Percentiles rank a stretch among this genome's conserved stretches.
phyloP scores from a whole-genome alignment of 257 asterid genomes.

The Nyctanthes arbortristis region DNA sequence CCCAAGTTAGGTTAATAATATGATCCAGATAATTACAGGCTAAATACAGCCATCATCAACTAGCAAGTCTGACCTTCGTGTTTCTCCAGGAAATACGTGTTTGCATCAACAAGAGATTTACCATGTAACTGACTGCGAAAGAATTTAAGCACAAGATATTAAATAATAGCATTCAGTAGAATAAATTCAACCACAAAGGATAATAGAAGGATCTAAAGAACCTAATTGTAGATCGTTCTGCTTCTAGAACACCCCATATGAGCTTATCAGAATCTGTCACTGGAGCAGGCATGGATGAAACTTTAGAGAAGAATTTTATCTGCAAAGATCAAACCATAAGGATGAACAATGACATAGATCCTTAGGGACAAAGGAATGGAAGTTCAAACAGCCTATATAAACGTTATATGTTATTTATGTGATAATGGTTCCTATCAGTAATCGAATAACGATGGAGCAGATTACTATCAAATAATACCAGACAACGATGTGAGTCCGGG shows the following conservation, averaged over 20 bases:
- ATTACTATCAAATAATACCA: constrained; percentile 58
- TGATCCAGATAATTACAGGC: neutral
- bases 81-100: constrained; percentile 68
- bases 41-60: constrained; percentile 5
- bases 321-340: constrained; percentile 33
- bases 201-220: constrained; percentile 22
- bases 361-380: constrained; percentile 4
- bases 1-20: constrained; percentile 2
- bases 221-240: constrained; percentile 77
- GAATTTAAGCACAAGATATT: constrained; percentile 20
- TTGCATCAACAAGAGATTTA: constrained; percentile 80
- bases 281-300: constrained; percentile 70
- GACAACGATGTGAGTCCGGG: constrained; percentile 82
- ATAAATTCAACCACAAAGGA: neutral
- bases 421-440: neutral
- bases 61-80: constrained; percentile 57
- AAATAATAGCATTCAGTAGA: constrained; percentile 5
- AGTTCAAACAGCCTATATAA: neutral
- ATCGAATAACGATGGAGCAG: neutral
- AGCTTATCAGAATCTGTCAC: constrained; percentile 72
- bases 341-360: constrained; percentile 6
- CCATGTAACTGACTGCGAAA: constrained; percentile 73
- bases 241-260: constrained; percentile 80
- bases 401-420: neutral
- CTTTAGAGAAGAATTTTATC: constrained; percentile 82